Evolutionary conservation across 495 filamentous ascomycete species (phyloP), one percentile per base, ranked within the genome.

Genomic region (Hypoxylon fragiforme): DNA sequence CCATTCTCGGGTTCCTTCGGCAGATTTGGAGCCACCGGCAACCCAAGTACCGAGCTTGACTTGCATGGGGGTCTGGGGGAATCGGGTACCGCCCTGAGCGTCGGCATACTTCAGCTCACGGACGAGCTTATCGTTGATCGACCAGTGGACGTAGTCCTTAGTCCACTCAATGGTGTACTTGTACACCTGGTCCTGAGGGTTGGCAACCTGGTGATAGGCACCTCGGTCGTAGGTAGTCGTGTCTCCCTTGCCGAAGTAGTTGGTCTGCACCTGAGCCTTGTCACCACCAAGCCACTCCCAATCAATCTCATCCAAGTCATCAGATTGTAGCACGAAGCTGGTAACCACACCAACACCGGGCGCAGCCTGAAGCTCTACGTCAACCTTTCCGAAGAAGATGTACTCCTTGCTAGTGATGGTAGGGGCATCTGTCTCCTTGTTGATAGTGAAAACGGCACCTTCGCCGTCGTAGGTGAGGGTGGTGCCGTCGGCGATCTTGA

Each of bases 171-270:
- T 84, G 12, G 85, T 86, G 78, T 97, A 98, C 58, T 86, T 96
- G 77, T 95, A 85, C 72, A 83, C 89, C 2, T 73, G 63, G 38
- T 71, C 73, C 64, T 89, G 81, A 63, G 88, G 74, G 64, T 84
- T 84, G 42, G 71, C 57, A 31, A 87, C 76, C 32, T 57, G 19
- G 62, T 86, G 82, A 72, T 83, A 90, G 18, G 81, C 78, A 47
- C 85, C 91, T 43, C 89, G 90, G 70, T 89, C 79, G 68, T 87
- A 92, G 20, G 81, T 79, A 0, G 76, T 78, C 11, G 85, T 87
- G 60, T 92, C 86, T 26, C 92, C 94, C 79, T 97, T 95, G 68
- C 91, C 90, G 71, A 91, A 98, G 79, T 88, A 98, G 78, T 98
- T 96, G 73, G 82, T 86, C 74, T 96, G 88, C 6, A 91, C 90